Evolutionary conservation across 331 rosid genomes (phyloP), one percentile per base, ranked within the genome.

Genomic region (Telfairia occidentalis): DNA sequence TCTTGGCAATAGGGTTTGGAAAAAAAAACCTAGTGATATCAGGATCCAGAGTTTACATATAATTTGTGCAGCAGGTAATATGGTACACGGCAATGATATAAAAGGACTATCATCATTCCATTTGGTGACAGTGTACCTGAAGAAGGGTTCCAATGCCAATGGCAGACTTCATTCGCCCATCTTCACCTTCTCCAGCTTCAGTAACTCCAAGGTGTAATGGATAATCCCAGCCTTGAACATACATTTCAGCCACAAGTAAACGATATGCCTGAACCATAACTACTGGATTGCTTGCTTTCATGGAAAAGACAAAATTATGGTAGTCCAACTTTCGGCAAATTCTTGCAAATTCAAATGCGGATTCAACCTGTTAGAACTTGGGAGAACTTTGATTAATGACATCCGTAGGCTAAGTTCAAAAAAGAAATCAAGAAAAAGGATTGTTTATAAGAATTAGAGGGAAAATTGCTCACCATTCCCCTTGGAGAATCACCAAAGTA

Each of bases 161-260:
- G 59, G 99, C 99, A 79, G 97, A 95, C 82, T 95, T 95, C 99
- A 95, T 95, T 59, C 97, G 83, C 67, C 99, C 99, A 74, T 95
- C 99, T 86, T 95, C 99, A 83, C 99, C 99, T 84, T 95, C 99
- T 82, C 99, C 99, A 48, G 99, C 99, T 90, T 95, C 99, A 79
- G 99, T 95, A 75, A 95, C 99, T 73, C 99, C 99, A 86, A 95
- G 85, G 85, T 95, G 99, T 53, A 95, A 81, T 43, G 99, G 99
- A 79, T 95, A 95, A 70, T 95, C 97, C 99, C 99, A 95, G 71
- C 97, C 97, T 12, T 88, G 90, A 81, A 92, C 96, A 82, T 89
- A 92, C 99, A 95, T 92, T 87, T 92, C 97, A 82, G 99, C 96
- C 8, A 92, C 96, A 73, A 95, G 96, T 28, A 90, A 81, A 49